Conservation (phyloP, 805 yeast species). For the Lachancea fermentati region DNA sequence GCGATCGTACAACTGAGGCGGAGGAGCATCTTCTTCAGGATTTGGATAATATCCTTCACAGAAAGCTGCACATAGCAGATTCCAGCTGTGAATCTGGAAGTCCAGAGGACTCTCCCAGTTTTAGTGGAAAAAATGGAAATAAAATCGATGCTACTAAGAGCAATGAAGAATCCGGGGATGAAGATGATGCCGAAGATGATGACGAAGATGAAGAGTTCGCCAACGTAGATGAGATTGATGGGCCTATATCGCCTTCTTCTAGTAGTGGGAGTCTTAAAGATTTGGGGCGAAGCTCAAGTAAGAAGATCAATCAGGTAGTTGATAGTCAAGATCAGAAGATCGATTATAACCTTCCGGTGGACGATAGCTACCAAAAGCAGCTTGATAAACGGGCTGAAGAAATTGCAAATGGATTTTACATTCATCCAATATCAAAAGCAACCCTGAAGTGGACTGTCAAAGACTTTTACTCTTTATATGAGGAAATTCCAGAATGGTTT, state of each 20-base stretch:
- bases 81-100: conserved; percentile 6
- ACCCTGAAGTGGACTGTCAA: conserved; percentile 39
- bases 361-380: conserved; percentile 31
- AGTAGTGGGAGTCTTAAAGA: conserved; percentile 11
- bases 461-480: conserved; percentile 33
- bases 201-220: conserved; percentile 29
- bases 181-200: conserved; percentile 19
- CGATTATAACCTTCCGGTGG: conserved; percentile 34
- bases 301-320: conserved; percentile 6
- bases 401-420: conserved; percentile 16
- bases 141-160: conserved; percentile 34
- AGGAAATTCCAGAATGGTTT: conserved; percentile 48
- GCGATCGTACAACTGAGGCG: conserved; percentile 3
- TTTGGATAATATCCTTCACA: conserved; percentile 21
- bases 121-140: not conserved
- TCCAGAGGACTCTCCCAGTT: conserved; percentile 4
- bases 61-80: conserved; percentile 20
- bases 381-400: conserved; percentile 35
- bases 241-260: conserved; percentile 24
- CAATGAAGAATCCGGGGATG: conserved; percentile 4
- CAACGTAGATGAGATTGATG: conserved; percentile 35
- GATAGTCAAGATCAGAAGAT: conserved; percentile 1
- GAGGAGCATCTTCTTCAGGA: conserved; percentile 20
- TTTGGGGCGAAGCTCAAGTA: conserved; percentile 3
- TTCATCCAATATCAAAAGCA: conserved; percentile 35